Base-by-base conservation (phyloP, 2,329 filamentous ascomycete genomes). In the Penicillium decumbens region DNA sequence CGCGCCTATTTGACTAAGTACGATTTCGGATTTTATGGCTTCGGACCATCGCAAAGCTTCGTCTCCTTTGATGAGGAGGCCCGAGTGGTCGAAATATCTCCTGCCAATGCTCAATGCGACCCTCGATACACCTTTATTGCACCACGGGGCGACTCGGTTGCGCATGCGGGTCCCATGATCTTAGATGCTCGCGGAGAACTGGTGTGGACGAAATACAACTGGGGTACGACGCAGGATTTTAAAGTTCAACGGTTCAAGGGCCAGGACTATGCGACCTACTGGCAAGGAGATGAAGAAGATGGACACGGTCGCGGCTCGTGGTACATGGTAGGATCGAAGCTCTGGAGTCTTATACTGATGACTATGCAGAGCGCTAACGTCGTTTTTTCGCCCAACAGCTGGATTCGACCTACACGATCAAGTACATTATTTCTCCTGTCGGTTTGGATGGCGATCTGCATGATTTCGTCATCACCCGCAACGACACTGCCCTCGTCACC, bases 221-320 rank as follows among this genome's bases (percentile, higher is more conserved):
- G 59, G 30, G 65, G 62, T 4, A 67, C 74, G 46, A 69, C 72
- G 2, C 76, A 77, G 56, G 75, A 77, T 51, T 65, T 77, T 12
- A 71, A 72, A 55, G 69, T 75, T 1, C 75, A 78, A 59, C 56
- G 61, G 15, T 77, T 74, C 50, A 67, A 66, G 47, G 73, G 70
- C 8, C 55, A 76, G 51, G 56, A 68, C 20, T 76, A 74, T 56
- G 53, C 77, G 46, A 76, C 74, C 0, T 77, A 76, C 53, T 77
- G 75, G 75, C 68, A 73, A 27, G 75, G 75, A 27, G 72, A 74
- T 35, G 68, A 71, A 27, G 71, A 75, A 44, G 72, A 74, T 6
- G 75, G 73, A 3, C 70, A 76, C 55, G 75, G 76, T 2, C 41
- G 51, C 15, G 62, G 62, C 24, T 59, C 52, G 20, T 65, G 62